These are phyloP conservation scores for Podospora pseudopauciseta DNA, from an alignment of 495 filamentous ascomycete species.

Conservation along the genomic window DNA sequence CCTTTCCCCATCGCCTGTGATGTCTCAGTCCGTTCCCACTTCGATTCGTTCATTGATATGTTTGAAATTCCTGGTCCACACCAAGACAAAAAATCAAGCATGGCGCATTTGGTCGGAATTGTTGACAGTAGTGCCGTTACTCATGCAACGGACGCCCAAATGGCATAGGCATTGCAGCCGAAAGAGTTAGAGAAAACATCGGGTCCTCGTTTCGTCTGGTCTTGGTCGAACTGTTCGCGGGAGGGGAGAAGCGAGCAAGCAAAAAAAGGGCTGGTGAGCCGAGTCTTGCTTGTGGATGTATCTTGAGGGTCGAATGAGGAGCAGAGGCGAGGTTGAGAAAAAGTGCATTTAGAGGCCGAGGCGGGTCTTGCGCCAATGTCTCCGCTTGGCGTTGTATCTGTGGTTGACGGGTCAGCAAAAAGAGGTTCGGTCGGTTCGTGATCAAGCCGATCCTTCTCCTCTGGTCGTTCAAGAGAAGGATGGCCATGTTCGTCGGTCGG, in stretches of 20 bases:
- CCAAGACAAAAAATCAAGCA: neutral
- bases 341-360: conserved; percentile 79
- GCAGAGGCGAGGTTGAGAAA: conserved; percentile 16
- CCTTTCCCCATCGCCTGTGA: neutral
- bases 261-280: conserved; percentile 15
- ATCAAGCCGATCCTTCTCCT: neutral
- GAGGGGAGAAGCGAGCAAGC: conserved; percentile 7
- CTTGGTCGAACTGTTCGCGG: neutral
- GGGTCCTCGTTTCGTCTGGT: neutral
- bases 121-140: neutral
- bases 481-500: conserved; percentile 1
- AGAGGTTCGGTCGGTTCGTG: neutral
- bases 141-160: neutral
- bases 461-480: neutral
- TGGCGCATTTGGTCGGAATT: neutral
- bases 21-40: neutral
- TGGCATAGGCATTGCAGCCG: neutral
- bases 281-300: conserved; percentile 14
- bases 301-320: conserved; percentile 29
- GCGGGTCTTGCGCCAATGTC: conserved; percentile 99
- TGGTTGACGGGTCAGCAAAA: conserved; percentile 15
- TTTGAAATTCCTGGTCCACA: neutral
- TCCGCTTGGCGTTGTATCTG: conserved; percentile 99
- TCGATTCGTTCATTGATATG: neutral
- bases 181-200: neutral